These are phyloP conservation scores for Silene coronaria DNA, from an alignment of 179 eudicot genomes.

Conservation along the genomic window DNA sequence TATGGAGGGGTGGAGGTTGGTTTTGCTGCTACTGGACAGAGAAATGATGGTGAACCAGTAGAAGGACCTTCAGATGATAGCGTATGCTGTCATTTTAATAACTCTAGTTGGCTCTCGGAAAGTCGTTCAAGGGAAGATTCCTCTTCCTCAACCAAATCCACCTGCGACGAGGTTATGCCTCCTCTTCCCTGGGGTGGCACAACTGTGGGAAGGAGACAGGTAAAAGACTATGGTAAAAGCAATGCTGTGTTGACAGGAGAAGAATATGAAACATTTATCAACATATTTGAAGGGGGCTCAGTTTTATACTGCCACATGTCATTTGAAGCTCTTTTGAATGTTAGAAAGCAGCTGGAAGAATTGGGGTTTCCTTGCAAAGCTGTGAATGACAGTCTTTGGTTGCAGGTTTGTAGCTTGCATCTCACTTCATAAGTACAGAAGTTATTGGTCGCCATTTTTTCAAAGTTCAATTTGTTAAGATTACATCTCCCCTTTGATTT, in stretches of 20 bases:
- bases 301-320: conserved; percentile 89
- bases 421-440: neutral
- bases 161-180: conserved; percentile 46
- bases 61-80: conserved; percentile 95
- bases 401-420: conserved; percentile 59
- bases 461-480: neutral
- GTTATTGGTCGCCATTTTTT: neutral
- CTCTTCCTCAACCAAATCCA: conserved; percentile 39
- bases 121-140: conserved; percentile 47
- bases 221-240: conserved; percentile 46
- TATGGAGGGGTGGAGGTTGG: conserved; percentile 44
- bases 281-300: conserved; percentile 90
- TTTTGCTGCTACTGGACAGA: conserved; percentile 34
- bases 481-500: neutral
- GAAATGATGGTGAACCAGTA: conserved; percentile 41
- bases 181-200: conserved; percentile 89
- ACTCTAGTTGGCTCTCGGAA: conserved; percentile 61
- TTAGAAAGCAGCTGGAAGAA: conserved; percentile 94
- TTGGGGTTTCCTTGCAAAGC: conserved; percentile 96
- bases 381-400: conserved; percentile 92
- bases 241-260: conserved; percentile 56
- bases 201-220: conserved; percentile 73
- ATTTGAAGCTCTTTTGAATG: conserved; percentile 87
- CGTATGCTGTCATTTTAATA: conserved; percentile 64
- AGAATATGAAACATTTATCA: conserved; percentile 79